These are phyloP conservation scores for Penicillium sp. DNA, from an alignment of 2,329 filamentous ascomycete species.

Conservation along the genomic window DNA sequence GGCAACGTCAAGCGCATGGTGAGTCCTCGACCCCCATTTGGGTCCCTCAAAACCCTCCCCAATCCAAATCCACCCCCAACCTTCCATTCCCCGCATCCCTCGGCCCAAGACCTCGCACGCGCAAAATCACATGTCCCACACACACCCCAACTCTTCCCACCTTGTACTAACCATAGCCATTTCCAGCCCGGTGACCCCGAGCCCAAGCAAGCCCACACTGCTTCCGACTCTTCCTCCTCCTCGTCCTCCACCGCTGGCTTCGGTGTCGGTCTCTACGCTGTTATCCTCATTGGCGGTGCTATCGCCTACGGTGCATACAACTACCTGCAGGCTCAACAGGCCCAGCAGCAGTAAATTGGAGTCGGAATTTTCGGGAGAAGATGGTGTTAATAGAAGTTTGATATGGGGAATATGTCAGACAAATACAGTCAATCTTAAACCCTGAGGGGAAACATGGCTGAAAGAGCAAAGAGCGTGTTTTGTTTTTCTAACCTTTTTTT, in stretches of 20 bases:
- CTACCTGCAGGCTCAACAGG: slow-evolving; percentile 65
- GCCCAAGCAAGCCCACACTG: slow-evolving; percentile 60
- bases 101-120: neutral
- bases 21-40: slow-evolving; percentile 39
- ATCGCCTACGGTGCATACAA: slow-evolving; percentile 81
- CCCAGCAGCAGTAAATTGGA: slow-evolving; percentile 23
- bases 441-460: neutral
- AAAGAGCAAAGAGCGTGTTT: slow-evolving; percentile 8
- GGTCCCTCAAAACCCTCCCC: neutral
- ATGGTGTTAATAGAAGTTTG: neutral
- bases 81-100: neutral
- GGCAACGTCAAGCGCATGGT: slow-evolving; percentile 80
- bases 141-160: neutral
- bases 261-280: slow-evolving; percentile 77
- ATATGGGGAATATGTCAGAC: neutral
- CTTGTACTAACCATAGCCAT: neutral
- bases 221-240: slow-evolving; percentile 47
- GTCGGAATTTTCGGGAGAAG: neutral
- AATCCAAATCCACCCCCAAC: neutral
- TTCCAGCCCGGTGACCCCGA: slow-evolving; percentile 70
- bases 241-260: slow-evolving; percentile 47
- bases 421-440: neutral
- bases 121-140: slow-evolving; percentile 4
- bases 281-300: slow-evolving; percentile 75
- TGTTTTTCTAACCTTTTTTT: slow-evolving; percentile 1